phyloP scores from a whole-genome alignment of 768 basidiomycete species.

The Symmetrospora coprosmae region DNA sequence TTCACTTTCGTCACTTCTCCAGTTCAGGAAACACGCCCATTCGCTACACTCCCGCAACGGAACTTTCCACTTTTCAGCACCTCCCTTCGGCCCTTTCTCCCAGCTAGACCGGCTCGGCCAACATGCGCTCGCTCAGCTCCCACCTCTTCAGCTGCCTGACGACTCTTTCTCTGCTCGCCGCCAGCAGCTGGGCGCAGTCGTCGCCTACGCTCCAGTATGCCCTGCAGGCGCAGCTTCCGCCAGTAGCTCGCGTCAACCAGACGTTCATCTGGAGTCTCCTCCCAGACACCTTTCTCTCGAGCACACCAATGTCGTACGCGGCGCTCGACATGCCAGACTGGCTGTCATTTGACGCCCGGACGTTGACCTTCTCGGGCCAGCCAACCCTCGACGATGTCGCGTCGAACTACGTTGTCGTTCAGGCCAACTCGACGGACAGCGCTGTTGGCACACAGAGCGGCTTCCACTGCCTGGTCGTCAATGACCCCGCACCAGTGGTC shows the following conservation, averaged over 20 bases:
- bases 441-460: conserved; percentile 45
- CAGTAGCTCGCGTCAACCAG: conserved; percentile 54
- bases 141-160: neutral
- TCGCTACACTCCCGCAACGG: neutral
- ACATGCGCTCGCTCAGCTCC: neutral
- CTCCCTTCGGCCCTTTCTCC: neutral
- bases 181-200: too few species aligned
- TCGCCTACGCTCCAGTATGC: conserved; percentile 39
- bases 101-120: neutral
- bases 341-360: conserved; percentile 55
- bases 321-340: conserved; percentile 54
- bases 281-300: conserved; percentile 47
- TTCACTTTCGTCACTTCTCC: neutral
- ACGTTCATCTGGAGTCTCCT: conserved; percentile 60
- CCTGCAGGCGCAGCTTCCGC: conserved; percentile 58
- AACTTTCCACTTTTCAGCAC: neutral
- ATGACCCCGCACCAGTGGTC: conserved; percentile 47
- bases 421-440: conserved; percentile 42
- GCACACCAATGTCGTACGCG: conserved; percentile 44
- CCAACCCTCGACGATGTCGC: conserved; percentile 55
- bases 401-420: conserved; percentile 48
- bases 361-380: conserved; percentile 53
- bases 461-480: conserved; percentile 41
- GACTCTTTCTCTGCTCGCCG: neutral
- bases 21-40: neutral